Evolutionary conservation across 2,329 filamentous ascomycete species (phyloP), one percentile per base, ranked within the genome.

Genomic region (Curvularia sp.): DNA sequence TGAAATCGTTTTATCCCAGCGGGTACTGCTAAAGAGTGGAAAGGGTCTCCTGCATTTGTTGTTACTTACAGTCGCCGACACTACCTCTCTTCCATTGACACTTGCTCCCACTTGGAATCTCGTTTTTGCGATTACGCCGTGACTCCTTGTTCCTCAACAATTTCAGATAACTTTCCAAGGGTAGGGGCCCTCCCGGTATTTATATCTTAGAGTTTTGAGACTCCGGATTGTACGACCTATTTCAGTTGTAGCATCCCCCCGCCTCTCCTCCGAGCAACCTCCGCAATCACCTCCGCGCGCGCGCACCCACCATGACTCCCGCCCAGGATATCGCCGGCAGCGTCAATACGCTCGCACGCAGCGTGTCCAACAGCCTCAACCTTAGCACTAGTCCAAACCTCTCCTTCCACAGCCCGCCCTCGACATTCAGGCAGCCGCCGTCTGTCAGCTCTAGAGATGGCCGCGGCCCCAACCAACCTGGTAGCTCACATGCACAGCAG

Each of bases 381-480:
- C 80, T 93, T 62, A 93, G 90, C 30, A 87, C 86, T 47, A 95
- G 92, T 53, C 93, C 94, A 27, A 85, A 83, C 46, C 83, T 89
- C 45, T 87, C 87, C 50, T 93, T 95, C 78, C 85, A 90, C 73
- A 93, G 91, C 64, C 89, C 89, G 32, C 81, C 87, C 34, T 84
- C 87, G 58, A 89, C 88, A 80, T 73, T 72, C 83, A 67, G 72
- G 27, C 65, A 78, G 61, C 66, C 73, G 56, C 65, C 73, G 50
- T 48, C 68, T 48, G 79, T 66, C 38, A 69, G 68, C 65, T 72
- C 67, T 47, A 61, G 58, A 72, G 56, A 79, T 75, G 53, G 75
- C 81, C 47, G 76, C 69, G 58, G 79, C 78, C 66, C 59, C 48
- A 72, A 66, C 51, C 47, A 60, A 4, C 25, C 54, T 18, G 59